Base-by-base conservation (phyloP, 768 basidiomycete species). In the Leccinum longicurvipes region DNA sequence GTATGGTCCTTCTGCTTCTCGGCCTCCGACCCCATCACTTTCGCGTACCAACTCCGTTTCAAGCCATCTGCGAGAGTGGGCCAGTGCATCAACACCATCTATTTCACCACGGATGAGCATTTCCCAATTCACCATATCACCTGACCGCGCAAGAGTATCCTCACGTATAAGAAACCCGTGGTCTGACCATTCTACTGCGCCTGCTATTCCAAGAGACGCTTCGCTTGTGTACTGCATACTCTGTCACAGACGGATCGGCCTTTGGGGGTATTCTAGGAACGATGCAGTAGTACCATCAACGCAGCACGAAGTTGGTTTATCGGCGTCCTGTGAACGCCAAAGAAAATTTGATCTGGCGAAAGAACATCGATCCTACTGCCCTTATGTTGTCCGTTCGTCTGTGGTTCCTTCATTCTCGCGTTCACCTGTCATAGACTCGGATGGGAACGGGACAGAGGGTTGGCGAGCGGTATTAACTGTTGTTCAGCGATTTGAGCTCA, bases 301-400 rank as follows among this genome's bases (percentile, higher is more conserved):
- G 7, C 64, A 56, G 39, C 47, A 44, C 51, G 60, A 53, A 57
- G 61, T 56, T 54, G 28, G 52, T 45, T 17, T 63, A 50, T 61
- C 70, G 12, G 60, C 72, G n/a, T 48, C 51, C 27, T 50, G 12
- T 11, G 67, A 56, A 51, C 64, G 62, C 17, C 62, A 65, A 41
- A 73, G 89, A 51, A 81, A 80, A 21, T 83, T 93, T 51, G 90
- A 93, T 66, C 65, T 92, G 34, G 69, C 91, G 47, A 87, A 84
- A 63, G 91, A 93, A 69, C 91, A 93, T 66, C 80, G 91, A 25
- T 87, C 88, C 3, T 91, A 89, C 62, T 93, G 91, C 61, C 91
- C 91, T n/a, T 93, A 91, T 58, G 81, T 89, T 27, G 84, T 86
- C 32, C 79, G 81, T 14, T 88, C 87, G 7, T 89, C 86, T 3